phyloP scores from a whole-genome alignment of 169 alveolate species.

The Fabrea salina region DNA sequence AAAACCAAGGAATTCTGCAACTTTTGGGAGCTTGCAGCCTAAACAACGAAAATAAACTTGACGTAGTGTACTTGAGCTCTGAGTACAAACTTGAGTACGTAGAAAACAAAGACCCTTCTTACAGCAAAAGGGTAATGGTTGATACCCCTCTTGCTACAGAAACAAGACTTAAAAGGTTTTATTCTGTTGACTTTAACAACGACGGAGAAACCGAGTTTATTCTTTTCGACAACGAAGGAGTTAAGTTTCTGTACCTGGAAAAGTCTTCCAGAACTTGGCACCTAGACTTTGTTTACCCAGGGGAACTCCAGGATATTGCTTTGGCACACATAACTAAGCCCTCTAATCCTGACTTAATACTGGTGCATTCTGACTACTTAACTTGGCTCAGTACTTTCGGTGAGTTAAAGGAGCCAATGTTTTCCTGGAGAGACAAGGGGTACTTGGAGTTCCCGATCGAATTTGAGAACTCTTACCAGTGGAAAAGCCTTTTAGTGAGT shows the following conservation, averaged over 20 bases:
- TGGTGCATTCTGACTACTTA: neutral
- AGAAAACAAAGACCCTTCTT: constrained; percentile 11
- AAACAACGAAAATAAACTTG: neutral
- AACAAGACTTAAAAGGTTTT: neutral
- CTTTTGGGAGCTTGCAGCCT: neutral
- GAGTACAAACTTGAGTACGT: neutral
- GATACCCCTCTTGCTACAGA: neutral
- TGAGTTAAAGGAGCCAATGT: neutral
- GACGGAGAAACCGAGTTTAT: constrained; percentile 1
- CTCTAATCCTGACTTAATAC: neutral
- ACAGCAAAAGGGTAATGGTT: neutral
- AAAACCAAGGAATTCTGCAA: constrained; percentile 4
- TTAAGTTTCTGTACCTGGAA: neutral
- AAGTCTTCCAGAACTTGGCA: neutral
- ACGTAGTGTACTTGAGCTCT: neutral
- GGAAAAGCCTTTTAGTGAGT: neutral
- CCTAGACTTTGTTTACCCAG: neutral
- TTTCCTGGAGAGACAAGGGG: neutral
- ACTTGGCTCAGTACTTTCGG: neutral
- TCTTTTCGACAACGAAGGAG: neutral
- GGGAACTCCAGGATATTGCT: neutral
- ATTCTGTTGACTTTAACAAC: neutral
- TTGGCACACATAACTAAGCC: neutral
- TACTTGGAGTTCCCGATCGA: neutral
- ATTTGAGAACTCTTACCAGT: neutral